Base-by-base conservation (phyloP, 116 monocot species). In the Posidonia oceanica region DNA sequence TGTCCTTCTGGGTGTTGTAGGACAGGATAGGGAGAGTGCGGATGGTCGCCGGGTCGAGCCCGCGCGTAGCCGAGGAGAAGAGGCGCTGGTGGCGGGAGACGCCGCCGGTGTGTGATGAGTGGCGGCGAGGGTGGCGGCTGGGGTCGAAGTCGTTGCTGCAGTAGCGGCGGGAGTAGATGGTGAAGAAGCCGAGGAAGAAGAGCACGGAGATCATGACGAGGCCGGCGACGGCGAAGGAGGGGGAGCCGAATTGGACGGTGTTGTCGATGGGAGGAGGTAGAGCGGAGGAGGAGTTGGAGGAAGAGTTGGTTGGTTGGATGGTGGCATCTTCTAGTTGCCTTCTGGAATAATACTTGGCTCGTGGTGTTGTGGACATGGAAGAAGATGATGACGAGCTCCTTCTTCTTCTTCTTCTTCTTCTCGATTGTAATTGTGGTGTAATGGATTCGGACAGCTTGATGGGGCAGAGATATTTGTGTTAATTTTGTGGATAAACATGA, bases 171-270 rank as follows among this genome's bases (percentile, higher is more conserved):
- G 67, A 70, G 71, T 58, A 76, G 63, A 83, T 12, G 59, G 79
- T 69, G 72, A 79, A 83, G 83, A 79, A 79, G 63, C 56, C 83
- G 16, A 83, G 71, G 79, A 83, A 76, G 83, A 79, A 59, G 41
- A 83, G 71, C 36, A 64, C 75, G 39, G 72, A 40, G 65, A 75
- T 21, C 72, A 79, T 37, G 59, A 79, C 75, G 18, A 83, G 72
- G 12, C 66, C 75, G 11, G 73, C 75, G 21, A 79, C 64, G 12
- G 72, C 69, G 57, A 76, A 64, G 48, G 83, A 75, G 5, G 75
- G 75, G 1, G 67, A 40, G 78, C 67, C 67, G 44, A 71, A 40
- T 18, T 14, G 67, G 51, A 40, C 3, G 20, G 67, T 5, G 48
- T 48, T 10, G 5, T 48, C 48, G 7, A 48, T 3, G 48, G 3